Evolutionary conservation across 768 basidiomycete genomes (phyloP).

Genomic region (Guyanaporus albipodus): DNA sequence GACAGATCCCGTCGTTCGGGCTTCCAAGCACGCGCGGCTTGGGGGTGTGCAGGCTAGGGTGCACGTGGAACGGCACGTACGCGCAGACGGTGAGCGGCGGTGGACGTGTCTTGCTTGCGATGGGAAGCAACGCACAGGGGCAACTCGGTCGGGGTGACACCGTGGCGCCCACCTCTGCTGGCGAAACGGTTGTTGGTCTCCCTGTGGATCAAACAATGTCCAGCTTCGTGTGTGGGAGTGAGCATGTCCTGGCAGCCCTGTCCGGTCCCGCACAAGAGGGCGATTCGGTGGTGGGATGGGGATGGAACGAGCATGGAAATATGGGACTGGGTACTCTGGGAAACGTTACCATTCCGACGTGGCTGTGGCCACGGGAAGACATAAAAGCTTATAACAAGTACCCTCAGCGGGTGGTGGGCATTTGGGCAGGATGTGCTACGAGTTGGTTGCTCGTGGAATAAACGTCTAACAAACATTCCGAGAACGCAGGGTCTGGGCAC

Average conservation of each 20-base stretch:
- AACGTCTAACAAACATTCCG: conserved; percentile 1
- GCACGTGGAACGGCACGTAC: conserved; percentile 84
- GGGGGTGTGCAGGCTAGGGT: conserved; percentile 38
- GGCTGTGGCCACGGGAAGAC: conserved; percentile 46
- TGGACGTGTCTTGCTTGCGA: conserved; percentile 38
- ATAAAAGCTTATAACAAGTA: conserved; percentile 2
- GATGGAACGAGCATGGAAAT: conserved; percentile 99
- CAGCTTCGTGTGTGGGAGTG: conserved; percentile 70
- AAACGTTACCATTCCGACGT: conserved; percentile 48
- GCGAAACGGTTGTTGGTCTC: conserved; percentile 12
- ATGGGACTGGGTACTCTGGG: conserved; percentile 62
- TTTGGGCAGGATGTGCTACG: conserved; percentile 33
- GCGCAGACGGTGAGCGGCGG: conserved; percentile 26
- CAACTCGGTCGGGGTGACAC: conserved; percentile 53
- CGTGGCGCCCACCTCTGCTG: not conserved
- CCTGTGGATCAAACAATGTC: conserved; percentile 28
- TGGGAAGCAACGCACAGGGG: conserved; percentile 53
- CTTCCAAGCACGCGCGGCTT: too few relatives aligned
- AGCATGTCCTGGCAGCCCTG: conserved; percentile 62
- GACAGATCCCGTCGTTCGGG: conserved; percentile 51
- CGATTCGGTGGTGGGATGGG: conserved; percentile 72
- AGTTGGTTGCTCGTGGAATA: conserved; percentile 31
- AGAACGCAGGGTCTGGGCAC: not conserved
- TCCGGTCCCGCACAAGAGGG: conserved; percentile 25
- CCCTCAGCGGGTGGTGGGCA: conserved; percentile 14